Conservation (phyloP, 805 yeast species). For the Nakazawaea wyomingensis region DNA sequence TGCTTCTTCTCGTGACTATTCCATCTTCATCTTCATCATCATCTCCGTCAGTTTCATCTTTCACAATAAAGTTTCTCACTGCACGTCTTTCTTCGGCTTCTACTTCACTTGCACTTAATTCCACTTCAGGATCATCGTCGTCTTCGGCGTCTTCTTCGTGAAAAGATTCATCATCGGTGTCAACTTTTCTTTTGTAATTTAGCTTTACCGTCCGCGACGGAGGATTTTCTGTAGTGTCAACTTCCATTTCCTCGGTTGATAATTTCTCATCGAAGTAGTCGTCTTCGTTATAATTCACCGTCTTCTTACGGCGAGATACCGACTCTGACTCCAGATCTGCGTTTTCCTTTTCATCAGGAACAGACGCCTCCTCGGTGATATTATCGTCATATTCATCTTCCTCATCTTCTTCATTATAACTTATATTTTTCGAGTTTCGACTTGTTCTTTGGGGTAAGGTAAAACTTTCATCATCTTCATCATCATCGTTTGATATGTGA, state of each 20-base stretch:
- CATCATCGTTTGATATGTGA: slow-evolving; percentile 2
- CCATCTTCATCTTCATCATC: slow-evolving; percentile 17
- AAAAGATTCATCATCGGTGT: slow-evolving; percentile 22
- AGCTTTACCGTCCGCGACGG: slow-evolving; percentile 17
- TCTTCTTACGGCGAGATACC: slow-evolving; percentile 19
- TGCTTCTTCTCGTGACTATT: slow-evolving; percentile 4
- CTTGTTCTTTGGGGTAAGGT: slow-evolving; percentile 2
- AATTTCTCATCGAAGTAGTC: slow-evolving; percentile 19
- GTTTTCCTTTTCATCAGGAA: slow-evolving; percentile 7
- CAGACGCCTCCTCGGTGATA: slow-evolving; percentile 12
- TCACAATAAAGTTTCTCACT: slow-evolving; percentile 18
- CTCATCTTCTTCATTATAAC: slow-evolving; percentile 11
- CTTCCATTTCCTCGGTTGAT: slow-evolving; percentile 22
- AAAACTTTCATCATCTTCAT: slow-evolving; percentile 11
- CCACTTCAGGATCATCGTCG: slow-evolving; percentile 20
- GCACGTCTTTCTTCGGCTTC: slow-evolving; percentile 20
- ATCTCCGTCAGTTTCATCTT: slow-evolving; percentile 18
- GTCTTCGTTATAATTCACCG: slow-evolving; percentile 30
- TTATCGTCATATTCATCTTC: slow-evolving; percentile 20
- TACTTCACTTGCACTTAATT: slow-evolving; percentile 16
- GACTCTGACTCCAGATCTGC: slow-evolving; percentile 7
- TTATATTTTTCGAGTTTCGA: neutral
- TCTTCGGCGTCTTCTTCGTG: slow-evolving; percentile 20
- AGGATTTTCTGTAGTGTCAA: slow-evolving; percentile 19
- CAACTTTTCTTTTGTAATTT: slow-evolving; percentile 16